Evolutionary conservation across 1,284 basidiomycete species (phyloP).

Genomic region (Sanghuangporus sanghuang): DNA sequence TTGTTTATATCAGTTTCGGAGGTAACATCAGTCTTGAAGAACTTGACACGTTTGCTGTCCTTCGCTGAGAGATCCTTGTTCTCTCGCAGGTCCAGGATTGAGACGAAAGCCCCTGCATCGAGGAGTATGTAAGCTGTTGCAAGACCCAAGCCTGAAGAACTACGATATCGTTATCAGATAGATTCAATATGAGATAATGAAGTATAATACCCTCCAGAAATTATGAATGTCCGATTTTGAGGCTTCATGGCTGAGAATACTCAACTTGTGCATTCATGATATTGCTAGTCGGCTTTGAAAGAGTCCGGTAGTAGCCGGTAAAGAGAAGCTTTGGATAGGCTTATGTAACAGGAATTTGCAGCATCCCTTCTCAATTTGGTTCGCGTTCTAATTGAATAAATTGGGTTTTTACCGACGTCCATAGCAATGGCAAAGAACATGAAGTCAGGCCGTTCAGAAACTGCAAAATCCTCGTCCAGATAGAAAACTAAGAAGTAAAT

Average conservation of each 20-base stretch:
- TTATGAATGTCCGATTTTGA: slow-evolving; percentile 43
- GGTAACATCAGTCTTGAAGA: slow-evolving; percentile 32
- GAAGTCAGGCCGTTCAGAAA: no score
- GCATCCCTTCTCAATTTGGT: no score
- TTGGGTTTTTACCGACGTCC: no score
- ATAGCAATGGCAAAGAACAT: no score
- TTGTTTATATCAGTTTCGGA: slow-evolving; percentile 14
- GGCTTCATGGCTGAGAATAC: slow-evolving; percentile 43
- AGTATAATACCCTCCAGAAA: slow-evolving; percentile 44
- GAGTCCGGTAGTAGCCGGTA: no score
- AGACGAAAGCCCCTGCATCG: slow-evolving; percentile 35
- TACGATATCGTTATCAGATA: slow-evolving; percentile 20
- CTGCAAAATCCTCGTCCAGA: no score
- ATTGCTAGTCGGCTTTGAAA: background rate
- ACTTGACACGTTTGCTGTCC: slow-evolving; percentile 32
- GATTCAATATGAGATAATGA: background rate
- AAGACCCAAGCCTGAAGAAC: slow-evolving; percentile 50
- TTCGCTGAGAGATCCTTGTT: slow-evolving; percentile 26
- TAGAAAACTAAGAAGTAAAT: no score
- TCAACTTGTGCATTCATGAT: background rate
- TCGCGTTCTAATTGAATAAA: no score
- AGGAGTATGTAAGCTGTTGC: slow-evolving; percentile 44
- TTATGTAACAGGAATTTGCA: no score
- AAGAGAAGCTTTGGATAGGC: no score
- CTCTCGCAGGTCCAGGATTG: slow-evolving; percentile 42